These are phyloP conservation scores for Colletotrichum euphorbiae DNA, from an alignment of 2,329 filamentous ascomycete genomes.

Conservation along the genomic window DNA sequence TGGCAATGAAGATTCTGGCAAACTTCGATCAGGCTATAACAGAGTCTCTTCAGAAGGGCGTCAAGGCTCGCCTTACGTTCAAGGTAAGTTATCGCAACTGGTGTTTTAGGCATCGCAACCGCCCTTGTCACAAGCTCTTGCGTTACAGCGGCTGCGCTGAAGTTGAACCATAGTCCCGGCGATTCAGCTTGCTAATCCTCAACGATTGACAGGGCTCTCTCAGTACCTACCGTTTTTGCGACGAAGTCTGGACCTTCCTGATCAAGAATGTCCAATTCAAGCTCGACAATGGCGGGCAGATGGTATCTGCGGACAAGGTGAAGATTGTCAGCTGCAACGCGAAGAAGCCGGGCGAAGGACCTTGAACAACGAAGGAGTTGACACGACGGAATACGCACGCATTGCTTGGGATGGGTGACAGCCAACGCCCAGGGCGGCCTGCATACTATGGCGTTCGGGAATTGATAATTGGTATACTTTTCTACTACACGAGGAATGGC, in stretches of 20 bases:
- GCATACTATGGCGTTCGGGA: slow-evolving; percentile 37
- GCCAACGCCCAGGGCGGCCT: slow-evolving; percentile 27
- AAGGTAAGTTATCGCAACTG: slow-evolving; percentile 73
- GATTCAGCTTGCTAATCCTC: no score
- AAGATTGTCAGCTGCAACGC: slow-evolving; percentile 99
- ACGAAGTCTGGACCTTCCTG: slow-evolving; percentile 99
- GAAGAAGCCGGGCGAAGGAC: slow-evolving; percentile 69
- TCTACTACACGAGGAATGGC: slow-evolving; percentile 10
- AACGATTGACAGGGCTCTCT: slow-evolving; percentile 79
- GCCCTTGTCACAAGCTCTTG: no score
- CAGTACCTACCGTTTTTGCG: slow-evolving; percentile 98
- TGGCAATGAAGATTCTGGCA: slow-evolving; percentile 97
- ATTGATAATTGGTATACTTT: slow-evolving; percentile 10
- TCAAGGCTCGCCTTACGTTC: slow-evolving; percentile 91
- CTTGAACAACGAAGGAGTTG: slow-evolving; percentile 30
- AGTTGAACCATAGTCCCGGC: no score
- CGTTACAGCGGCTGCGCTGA: no score
- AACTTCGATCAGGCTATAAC: slow-evolving; percentile 96
- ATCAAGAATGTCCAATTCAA: slow-evolving; percentile 99
- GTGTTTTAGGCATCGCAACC: no score
- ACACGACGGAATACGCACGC: slow-evolving; percentile 19
- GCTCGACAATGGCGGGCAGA: slow-evolving; percentile 81
- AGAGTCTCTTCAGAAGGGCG: slow-evolving; percentile 90
- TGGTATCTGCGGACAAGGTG: slow-evolving; percentile 87
- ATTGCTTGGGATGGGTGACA: slow-evolving; percentile 11